These are phyloP conservation scores for Cyberlindnera meyerae DNA, from an alignment of 805 yeast genomes.

Conservation along the genomic window DNA sequence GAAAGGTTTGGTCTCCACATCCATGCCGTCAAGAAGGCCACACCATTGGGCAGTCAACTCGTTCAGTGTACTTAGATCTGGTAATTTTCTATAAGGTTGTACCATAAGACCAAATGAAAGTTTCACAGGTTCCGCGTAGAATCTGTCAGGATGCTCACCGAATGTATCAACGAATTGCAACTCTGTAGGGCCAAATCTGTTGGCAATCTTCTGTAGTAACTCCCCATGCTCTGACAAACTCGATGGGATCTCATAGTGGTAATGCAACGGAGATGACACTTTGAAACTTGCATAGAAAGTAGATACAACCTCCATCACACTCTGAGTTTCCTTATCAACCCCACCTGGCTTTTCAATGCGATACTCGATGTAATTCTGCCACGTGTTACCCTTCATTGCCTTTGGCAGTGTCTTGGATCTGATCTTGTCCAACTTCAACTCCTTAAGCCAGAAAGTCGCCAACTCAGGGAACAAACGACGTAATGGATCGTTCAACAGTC, in stretches of 20 bases:
- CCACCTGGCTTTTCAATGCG: slow-evolving; percentile 1
- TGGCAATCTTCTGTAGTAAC: not conserved
- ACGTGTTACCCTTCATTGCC: slow-evolving; percentile 6
- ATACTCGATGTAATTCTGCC: slow-evolving; percentile 17
- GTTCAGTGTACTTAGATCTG: slow-evolving; percentile 3
- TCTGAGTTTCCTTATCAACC: not conserved
- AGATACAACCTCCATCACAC: not conserved
- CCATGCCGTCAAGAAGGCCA: not conserved
- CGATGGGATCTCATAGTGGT: slow-evolving; percentile 1
- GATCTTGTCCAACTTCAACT: not conserved
- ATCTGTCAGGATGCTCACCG: not conserved
- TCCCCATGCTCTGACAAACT: not conserved
- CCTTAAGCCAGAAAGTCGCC: slow-evolving; percentile 1
- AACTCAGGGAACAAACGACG: slow-evolving; percentile 10
- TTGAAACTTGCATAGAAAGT: not conserved
- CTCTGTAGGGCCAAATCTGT: not conserved
- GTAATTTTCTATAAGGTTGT: slow-evolving; percentile 2
- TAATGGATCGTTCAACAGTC: slow-evolving; percentile 4
- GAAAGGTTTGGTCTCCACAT: not conserved
- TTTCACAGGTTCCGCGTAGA: not conserved
- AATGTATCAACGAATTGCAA: not conserved
- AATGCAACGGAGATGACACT: slow-evolving; percentile 4
- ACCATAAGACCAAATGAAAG: not conserved
- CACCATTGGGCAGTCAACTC: slow-evolving; percentile 1
- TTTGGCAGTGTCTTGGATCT: not conserved